Percentiles rank a stretch among this genome's conserved stretches.
These are phyloP conservation scores for Puccinia horiana DNA, from an alignment of 1,284 basidiomycete genomes.

Conservation along the genomic window DNA sequence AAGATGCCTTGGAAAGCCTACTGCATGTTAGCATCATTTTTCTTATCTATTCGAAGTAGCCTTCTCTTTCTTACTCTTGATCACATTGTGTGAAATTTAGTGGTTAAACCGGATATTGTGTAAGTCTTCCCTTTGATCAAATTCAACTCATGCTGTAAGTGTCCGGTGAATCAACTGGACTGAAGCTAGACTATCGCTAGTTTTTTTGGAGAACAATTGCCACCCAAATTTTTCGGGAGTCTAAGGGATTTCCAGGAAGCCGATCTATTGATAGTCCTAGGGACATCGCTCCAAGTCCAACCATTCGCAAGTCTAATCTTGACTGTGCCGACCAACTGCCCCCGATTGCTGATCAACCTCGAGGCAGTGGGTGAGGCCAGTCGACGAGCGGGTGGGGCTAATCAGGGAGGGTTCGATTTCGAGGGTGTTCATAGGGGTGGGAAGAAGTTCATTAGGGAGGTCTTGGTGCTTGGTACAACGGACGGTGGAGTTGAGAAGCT, in stretches of 20 bases:
- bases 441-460: conserved; percentile 55
- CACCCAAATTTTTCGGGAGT: conserved; percentile 55
- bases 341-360: conserved; percentile 64
- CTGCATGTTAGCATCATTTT: conserved; percentile 21
- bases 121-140: neutral
- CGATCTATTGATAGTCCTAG: conserved; percentile 86
- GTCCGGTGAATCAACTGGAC: neutral
- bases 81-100: conserved; percentile 28
- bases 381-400: conserved; percentile 4
- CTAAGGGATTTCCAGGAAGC: conserved; percentile 63
- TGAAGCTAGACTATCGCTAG: neutral
- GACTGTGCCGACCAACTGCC: conserved; percentile 59
- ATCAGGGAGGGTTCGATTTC: conserved; percentile 50
- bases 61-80: neutral
- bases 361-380: conserved; percentile 62
- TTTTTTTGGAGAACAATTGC: conserved; percentile 55
- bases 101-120: conserved; percentile 59
- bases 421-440: conserved; percentile 43
- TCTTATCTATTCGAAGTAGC: too few relatives aligned
- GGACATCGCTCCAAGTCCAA: conserved; percentile 76
- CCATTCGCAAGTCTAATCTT: conserved; percentile 64
- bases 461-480: conserved; percentile 59
- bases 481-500: conserved; percentile 57
- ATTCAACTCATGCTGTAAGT: neutral
- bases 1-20: conserved; percentile 9